phyloP scores from a whole-genome alignment of 352 stramenopile genomes.

The Plasmopara muralis region DNA sequence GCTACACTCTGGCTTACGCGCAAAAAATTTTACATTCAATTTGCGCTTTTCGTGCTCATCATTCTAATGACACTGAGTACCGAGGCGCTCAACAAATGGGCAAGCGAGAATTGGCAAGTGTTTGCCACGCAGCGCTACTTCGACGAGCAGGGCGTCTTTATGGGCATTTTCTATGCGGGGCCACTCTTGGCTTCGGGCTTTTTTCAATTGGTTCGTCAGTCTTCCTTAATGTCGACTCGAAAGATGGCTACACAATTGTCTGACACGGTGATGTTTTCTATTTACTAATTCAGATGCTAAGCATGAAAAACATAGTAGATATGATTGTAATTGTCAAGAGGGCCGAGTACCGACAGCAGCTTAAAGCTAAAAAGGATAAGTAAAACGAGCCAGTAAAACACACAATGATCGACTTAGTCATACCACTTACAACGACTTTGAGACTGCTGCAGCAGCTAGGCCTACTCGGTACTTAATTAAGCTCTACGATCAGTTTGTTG shows the following conservation, averaged over 20 bases:
- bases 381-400: constrained; percentile 19
- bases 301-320: constrained; percentile 71
- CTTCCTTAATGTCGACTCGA: background rate
- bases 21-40: constrained; percentile 49
- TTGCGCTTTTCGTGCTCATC: constrained; percentile 60
- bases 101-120: constrained; percentile 43
- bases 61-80: constrained; percentile 46
- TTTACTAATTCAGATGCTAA: constrained; percentile 42
- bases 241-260: constrained; percentile 5
- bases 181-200: constrained; percentile 71
- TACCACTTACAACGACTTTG: constrained; percentile 20
- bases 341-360: constrained; percentile 49
- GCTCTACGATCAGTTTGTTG: background rate
- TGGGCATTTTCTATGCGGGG: constrained; percentile 74
- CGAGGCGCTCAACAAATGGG: constrained; percentile 65
- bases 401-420: constrained; percentile 15
- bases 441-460: background rate
- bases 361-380: constrained; percentile 42
- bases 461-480: constrained; percentile 41
- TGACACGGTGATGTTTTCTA: constrained; percentile 1
- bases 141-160: constrained; percentile 71
- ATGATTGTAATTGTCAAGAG: constrained; percentile 79
- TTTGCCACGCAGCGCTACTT: constrained; percentile 83
- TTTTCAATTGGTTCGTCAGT: constrained; percentile 64
- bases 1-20: constrained; percentile 44